Evolutionary conservation across 345 rosid species (phyloP).

Genomic region (Eucalyptus lansdowneana): DNA sequence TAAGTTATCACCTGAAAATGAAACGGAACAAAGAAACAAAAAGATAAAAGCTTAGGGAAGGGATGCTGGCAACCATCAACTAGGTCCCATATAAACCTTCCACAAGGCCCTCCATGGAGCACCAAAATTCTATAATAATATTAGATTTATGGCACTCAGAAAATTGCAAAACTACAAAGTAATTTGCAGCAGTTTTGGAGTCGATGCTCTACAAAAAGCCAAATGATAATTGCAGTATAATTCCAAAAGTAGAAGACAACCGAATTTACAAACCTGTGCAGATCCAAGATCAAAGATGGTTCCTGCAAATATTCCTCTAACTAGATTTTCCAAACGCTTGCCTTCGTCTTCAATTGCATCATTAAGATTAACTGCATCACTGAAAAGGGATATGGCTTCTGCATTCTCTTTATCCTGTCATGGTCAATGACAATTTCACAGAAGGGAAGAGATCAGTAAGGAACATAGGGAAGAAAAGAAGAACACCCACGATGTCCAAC

Average conservation of each 20-base stretch:
- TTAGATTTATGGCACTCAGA: background rate
- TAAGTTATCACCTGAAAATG: background rate
- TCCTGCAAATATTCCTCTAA: slow-evolving; percentile 91
- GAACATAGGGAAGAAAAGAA: background rate
- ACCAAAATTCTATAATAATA: background rate
- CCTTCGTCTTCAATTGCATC: slow-evolving; percentile 65
- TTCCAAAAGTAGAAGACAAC: background rate
- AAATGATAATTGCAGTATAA: background rate
- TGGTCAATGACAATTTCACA: background rate
- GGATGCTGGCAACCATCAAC: background rate
- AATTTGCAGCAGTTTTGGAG: background rate
- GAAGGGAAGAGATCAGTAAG: background rate
- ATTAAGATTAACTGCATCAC: slow-evolving; percentile 53
- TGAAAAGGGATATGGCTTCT: slow-evolving; percentile 87
- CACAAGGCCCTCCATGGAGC: background rate
- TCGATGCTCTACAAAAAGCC: background rate
- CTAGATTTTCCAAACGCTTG: slow-evolving; percentile 56
- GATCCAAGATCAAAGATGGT: slow-evolving; percentile 96
- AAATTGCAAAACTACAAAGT: background rate
- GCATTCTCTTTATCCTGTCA: slow-evolving; percentile 90
- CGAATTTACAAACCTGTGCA: slow-evolving; percentile 43
- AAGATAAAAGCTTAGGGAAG: background rate
- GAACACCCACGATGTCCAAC: background rate
- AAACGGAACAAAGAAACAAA: background rate
- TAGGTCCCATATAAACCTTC: background rate